phyloP scores from a whole-genome alignment of 768 basidiomycete genomes.

The Boletus rufocinnamomeus region DNA sequence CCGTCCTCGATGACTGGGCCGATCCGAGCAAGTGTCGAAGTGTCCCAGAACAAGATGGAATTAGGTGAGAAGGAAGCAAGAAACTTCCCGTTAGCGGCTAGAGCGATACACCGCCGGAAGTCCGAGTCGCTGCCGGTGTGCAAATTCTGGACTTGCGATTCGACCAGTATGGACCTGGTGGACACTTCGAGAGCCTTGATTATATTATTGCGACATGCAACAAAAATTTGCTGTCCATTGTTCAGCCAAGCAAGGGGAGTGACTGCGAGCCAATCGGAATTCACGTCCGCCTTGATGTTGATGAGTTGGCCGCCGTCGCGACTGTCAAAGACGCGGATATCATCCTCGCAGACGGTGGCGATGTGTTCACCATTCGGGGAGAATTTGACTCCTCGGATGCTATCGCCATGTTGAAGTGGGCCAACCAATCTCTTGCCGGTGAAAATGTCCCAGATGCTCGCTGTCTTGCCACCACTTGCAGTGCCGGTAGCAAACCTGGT shows the following conservation, averaged over 20 bases:
- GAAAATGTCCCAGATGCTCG: not conserved
- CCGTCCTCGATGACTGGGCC: too few species aligned
- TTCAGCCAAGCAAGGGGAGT: not conserved
- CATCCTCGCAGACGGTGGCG: accelerated
- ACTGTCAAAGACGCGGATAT: not conserved
- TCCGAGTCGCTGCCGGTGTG: too few species aligned
- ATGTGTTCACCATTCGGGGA: not conserved
- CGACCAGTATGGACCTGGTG: not conserved
- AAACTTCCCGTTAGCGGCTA: too few species aligned
- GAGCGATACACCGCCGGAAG: too few species aligned
- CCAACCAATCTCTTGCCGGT: not conserved
- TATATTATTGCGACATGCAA: not conserved
- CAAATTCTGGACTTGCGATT: too few species aligned
- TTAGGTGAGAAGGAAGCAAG: too few species aligned
- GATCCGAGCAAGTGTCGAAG: too few species aligned
- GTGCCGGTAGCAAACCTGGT: not conserved
- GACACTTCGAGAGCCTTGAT: not conserved
- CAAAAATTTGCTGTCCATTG: not conserved
- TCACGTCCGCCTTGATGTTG: too few species aligned
- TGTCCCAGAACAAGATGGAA: too few species aligned
- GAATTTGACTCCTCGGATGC: not conserved
- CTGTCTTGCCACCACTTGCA: not conserved
- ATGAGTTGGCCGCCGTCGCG: not conserved
- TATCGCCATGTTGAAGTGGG: not conserved
- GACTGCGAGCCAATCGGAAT: accelerated